Conservation (phyloP, 371 early-diverging fungal genomes). For the Smittium mucronatum region DNA sequence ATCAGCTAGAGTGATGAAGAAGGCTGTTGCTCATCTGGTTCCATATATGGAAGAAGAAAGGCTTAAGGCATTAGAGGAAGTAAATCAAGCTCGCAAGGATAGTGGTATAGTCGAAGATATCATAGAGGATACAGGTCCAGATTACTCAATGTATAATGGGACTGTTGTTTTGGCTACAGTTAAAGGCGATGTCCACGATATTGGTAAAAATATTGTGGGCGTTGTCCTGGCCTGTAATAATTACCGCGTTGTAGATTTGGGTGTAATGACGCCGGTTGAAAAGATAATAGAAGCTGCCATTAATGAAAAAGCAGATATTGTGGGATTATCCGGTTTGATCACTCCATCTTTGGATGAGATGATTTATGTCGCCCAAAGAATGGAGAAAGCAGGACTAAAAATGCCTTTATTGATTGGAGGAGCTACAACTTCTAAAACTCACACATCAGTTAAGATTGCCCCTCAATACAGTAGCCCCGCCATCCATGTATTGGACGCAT, state of each 20-base stretch:
- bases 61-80: slow-evolving; percentile 37
- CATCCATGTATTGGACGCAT: slow-evolving; percentile 66
- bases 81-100: slow-evolving; percentile 11
- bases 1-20: slow-evolving; percentile 85
- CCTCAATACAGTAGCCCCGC: slow-evolving; percentile 60
- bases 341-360: slow-evolving; percentile 92
- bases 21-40: slow-evolving; percentile 84
- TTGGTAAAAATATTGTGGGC: slow-evolving; percentile 85
- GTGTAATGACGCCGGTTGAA: slow-evolving; percentile 87
- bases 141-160: slow-evolving; percentile 50
- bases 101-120: slow-evolving; percentile 20
- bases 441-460: slow-evolving; percentile 89
- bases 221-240: slow-evolving; percentile 93
- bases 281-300: slow-evolving; percentile 75
- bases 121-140: slow-evolving; percentile 16
- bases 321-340: slow-evolving; percentile 84
- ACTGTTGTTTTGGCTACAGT: slow-evolving; percentile 85
- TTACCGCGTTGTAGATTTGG: slow-evolving; percentile 81
- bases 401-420: slow-evolving; percentile 85
- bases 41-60: slow-evolving; percentile 84
- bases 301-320: slow-evolving; percentile 72
- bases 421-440: slow-evolving; percentile 88
- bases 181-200: slow-evolving; percentile 83
- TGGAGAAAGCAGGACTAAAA: slow-evolving; percentile 74
- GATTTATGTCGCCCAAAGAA: slow-evolving; percentile 84